Evolutionary conservation across 2,329 filamentous ascomycete species (phyloP).

Genomic region (Thielaviopsis populi): DNA sequence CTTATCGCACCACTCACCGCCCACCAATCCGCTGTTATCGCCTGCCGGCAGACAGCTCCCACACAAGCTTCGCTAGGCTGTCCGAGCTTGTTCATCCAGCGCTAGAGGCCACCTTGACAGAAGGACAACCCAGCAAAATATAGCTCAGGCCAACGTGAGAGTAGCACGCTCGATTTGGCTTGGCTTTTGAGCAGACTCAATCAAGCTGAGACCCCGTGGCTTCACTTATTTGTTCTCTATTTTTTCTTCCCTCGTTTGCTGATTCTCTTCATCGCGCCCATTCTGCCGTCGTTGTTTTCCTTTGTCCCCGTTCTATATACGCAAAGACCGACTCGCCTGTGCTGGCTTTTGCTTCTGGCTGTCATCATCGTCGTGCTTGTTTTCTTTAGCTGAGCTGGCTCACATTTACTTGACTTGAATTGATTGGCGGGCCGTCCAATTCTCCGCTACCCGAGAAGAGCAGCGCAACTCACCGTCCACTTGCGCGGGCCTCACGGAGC

Average conservation of each 20-base stretch:
- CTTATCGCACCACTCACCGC: neutral
- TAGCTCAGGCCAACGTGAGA: conserved; percentile 2
- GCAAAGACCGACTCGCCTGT: neutral
- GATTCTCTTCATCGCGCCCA: neutral
- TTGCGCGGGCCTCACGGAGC: neutral
- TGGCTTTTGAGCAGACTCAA: neutral
- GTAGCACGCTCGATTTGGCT: neutral
- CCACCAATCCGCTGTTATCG: neutral
- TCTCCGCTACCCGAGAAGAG: conserved; percentile 2
- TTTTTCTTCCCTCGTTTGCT: neutral
- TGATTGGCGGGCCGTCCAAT: conserved; percentile 4
- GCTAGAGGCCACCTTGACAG: conserved; percentile 16
- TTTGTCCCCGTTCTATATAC: neutral
- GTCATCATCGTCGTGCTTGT: neutral
- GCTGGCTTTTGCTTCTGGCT: neutral
- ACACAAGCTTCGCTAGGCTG: neutral
- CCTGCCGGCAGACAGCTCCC: neutral
- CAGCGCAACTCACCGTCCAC: conserved; percentile 13
- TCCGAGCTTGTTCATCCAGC: neutral
- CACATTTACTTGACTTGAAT: neutral
- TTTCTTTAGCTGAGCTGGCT: conserved; percentile 1
- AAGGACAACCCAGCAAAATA: neutral
- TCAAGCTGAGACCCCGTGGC: neutral
- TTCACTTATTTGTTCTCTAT: neutral
- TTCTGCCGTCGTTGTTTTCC: neutral